A percentile compares a stretch with the other conserved stretches of the same genome.
Evolutionary conservation across 2,329 filamentous ascomycete genomes (phyloP).

Genomic region (Tricladium varicosporioides): DNA sequence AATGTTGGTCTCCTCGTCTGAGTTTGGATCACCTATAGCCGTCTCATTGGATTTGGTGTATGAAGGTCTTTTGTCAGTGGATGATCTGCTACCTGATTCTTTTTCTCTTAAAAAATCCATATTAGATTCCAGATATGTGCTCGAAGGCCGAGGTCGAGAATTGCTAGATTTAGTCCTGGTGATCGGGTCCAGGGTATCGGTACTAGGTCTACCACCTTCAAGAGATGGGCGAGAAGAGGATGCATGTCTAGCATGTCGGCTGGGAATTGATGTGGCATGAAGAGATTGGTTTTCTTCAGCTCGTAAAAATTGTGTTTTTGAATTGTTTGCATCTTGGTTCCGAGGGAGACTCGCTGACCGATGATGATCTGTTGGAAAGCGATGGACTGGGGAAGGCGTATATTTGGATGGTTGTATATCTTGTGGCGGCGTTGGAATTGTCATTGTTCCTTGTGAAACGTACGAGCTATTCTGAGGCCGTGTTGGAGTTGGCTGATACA

Average conservation of each 20-base stretch:
- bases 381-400: slow-evolving; percentile 25
- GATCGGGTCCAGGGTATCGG: slow-evolving; percentile 59
- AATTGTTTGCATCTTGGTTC: slow-evolving; percentile 22
- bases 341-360: slow-evolving; percentile 50
- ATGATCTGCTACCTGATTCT: slow-evolving; percentile 47
- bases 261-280: slow-evolving; percentile 18
- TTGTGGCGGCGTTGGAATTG: slow-evolving; percentile 51
- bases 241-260: slow-evolving; percentile 39
- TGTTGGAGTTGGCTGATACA: slow-evolving; percentile 32
- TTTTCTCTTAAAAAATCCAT: slow-evolving; percentile 79
- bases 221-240: slow-evolving; percentile 65
- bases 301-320: slow-evolving; percentile 19
- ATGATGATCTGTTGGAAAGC: slow-evolving; percentile 39
- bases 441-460: slow-evolving; percentile 80
- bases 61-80: slow-evolving; percentile 33
- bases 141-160: slow-evolving; percentile 69
- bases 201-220: slow-evolving; percentile 64
- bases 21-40: slow-evolving; percentile 37
- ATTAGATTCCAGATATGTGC: slow-evolving; percentile 79
- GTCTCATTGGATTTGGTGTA: slow-evolving; percentile 23
- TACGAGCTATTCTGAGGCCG: slow-evolving; percentile 41
- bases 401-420: slow-evolving; percentile 22
- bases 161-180: slow-evolving; percentile 65
- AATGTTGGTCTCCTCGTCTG: slow-evolving; percentile 58
- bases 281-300: slow-evolving; percentile 21